Percentiles rank a stretch among this genome's conserved stretches.
phyloP scores from a whole-genome alignment of 1,284 basidiomycete species.

The Veloboletus limbatus region DNA sequence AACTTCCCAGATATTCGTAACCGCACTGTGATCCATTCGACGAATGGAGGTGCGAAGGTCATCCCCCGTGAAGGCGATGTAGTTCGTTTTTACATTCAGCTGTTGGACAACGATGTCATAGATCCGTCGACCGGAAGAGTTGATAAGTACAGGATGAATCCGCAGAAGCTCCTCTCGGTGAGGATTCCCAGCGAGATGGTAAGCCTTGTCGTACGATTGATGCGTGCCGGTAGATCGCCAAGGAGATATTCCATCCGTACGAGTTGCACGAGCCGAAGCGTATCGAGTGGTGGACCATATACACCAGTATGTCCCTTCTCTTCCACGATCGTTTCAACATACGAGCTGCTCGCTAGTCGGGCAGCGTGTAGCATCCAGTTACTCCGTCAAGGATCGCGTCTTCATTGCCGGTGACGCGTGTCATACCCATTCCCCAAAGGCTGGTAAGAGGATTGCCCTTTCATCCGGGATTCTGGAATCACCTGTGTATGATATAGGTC shows the following conservation, averaged over 20 bases:
- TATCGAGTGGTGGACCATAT: conserved; percentile 81
- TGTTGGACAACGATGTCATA: conserved; percentile 50
- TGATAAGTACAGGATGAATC: conserved; percentile 58
- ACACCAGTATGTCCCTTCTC: conserved; percentile 50
- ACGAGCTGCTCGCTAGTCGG: conserved; percentile 47
- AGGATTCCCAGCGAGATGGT: conserved; percentile 1
- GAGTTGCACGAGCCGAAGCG: conserved; percentile 52
- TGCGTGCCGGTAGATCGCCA: conserved; percentile 46
- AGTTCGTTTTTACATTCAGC: conserved; percentile 75
- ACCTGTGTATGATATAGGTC: conserved; percentile 32
- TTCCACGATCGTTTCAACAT: neutral
- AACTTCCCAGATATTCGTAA: conserved; percentile 84
- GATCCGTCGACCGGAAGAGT: conserved; percentile 53
- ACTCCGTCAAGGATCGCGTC: conserved; percentile 63
- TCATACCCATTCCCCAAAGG: conserved; percentile 83
- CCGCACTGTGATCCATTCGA: conserved; percentile 58
- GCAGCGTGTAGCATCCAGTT: conserved; percentile 72
- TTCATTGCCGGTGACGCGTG: conserved; percentile 83
- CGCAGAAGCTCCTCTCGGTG: conserved; percentile 62
- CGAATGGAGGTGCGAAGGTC: conserved; percentile 64
- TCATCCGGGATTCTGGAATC: neutral
- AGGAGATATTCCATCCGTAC: conserved; percentile 68
- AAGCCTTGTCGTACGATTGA: neutral
- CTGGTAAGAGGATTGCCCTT: conserved; percentile 39
- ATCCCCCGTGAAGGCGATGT: conserved; percentile 75